Base-by-base conservation (phyloP, 1,139 yeast genomes). In the Hemisphaericaspora xylofermentans region DNA sequence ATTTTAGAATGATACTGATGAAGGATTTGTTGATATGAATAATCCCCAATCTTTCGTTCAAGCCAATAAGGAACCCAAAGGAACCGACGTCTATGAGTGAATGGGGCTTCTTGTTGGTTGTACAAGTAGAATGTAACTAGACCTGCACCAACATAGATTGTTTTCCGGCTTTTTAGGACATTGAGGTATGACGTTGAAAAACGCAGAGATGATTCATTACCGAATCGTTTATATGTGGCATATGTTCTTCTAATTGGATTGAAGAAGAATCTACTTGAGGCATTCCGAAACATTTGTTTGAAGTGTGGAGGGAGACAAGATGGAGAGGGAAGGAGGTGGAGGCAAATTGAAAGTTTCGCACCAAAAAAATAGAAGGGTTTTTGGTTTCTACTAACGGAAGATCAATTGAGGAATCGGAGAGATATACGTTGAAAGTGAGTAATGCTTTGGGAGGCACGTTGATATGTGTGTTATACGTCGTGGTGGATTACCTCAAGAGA, bases 51-150 rank as follows among this genome's bases (percentile, higher is more conserved):
- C 47, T 60, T 68, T 28, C 63, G 54, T 57, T 91, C 98, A 21
- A 84, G 48, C 67, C 82, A 75, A 42, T 76, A 75, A 3, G 93
- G 84, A 1, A 88, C 71, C 75, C 91, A 78, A 57, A 91, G 76
- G 52, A 89, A 78, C 46, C 98, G 69, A 26, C 64, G 65, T 40
- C 98, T 70, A 21, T 82, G 80, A 1, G 96, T 83, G 29, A 84
- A 82, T 1, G 98, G 98, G 0, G 96, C 96, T 49, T 77, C 76
- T 47, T 89, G 85, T 30, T 87, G 65, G 56, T 89, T 82, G 38
- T 83, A 70, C 4, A 80, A 54, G 49, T 85, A 82, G 50, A 87
- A 71, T 1, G 77, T 67, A 2, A 45, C 46, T 4, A 57, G 40
- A 2, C 60, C 64, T 6, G 51, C 45, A 2, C 49, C 54, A 14